Conservation (phyloP, 768 basidiomycete species). For the Lactifluus pinguis region DNA sequence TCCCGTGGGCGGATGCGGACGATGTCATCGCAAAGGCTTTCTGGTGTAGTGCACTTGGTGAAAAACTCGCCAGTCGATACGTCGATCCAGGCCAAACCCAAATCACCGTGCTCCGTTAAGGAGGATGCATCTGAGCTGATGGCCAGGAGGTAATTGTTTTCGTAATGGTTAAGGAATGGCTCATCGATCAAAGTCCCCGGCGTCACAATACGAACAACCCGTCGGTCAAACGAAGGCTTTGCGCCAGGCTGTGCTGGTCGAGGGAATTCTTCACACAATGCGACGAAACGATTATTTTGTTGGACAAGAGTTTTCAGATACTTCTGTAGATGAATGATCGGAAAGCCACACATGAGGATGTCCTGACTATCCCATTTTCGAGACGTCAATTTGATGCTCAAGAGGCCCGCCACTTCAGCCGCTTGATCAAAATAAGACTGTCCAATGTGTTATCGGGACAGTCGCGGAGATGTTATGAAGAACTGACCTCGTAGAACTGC, state of each 20-base stretch:
- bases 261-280: constrained; percentile 89
- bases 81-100: constrained; percentile 92
- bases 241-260: constrained; percentile 35
- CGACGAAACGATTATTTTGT: constrained; percentile 75
- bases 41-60: constrained; percentile 48
- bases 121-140: constrained; percentile 27
- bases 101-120: neutral
- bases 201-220: constrained; percentile 80
- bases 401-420: constrained; percentile 57
- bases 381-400: constrained; percentile 77
- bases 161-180: constrained; percentile 71
- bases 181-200: constrained; percentile 94
- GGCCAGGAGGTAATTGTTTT: constrained; percentile 86
- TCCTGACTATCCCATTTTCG: constrained; percentile 62
- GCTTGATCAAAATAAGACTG: constrained; percentile 96
- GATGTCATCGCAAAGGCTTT: constrained; percentile 68
- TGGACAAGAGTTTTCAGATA: constrained; percentile 82
- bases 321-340: constrained; percentile 74
- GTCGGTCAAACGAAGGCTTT: constrained; percentile 62
- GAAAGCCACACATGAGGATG: constrained; percentile 88
- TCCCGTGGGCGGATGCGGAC: constrained; percentile 75
- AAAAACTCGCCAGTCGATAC: constrained; percentile 93
- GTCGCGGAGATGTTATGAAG: neutral
- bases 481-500: constrained; percentile 84
- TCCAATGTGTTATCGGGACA: neutral